Conservation (phyloP, 179 eudicot genomes). For the Spinacia oleracea region DNA sequence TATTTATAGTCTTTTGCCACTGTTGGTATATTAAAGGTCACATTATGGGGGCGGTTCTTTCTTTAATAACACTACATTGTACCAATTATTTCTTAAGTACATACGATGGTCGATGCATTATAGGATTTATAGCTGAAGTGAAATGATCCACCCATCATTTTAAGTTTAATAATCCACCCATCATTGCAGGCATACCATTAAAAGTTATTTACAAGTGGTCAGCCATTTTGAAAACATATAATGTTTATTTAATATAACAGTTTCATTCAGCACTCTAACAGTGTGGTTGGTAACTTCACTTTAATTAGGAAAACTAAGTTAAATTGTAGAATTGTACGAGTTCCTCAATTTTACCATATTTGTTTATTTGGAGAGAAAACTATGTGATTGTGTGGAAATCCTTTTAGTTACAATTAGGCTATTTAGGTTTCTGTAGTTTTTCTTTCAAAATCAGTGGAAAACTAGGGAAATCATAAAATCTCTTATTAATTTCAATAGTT, state of each 20-base stretch:
- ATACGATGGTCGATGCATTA: too few relatives aligned
- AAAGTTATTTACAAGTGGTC: not conserved
- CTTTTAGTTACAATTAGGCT: too few relatives aligned
- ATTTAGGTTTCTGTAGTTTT: too few relatives aligned
- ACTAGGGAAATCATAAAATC: too few relatives aligned
- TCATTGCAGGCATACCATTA: not conserved
- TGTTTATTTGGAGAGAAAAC: too few relatives aligned
- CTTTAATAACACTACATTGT: not conserved
- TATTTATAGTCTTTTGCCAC: not conserved
- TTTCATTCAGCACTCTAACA: not conserved
- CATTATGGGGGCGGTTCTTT: not conserved
- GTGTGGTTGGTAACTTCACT: too few relatives aligned
- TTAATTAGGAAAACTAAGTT: too few relatives aligned
- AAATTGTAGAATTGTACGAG: too few relatives aligned
- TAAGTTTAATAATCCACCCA: not conserved
- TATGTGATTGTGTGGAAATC: too few relatives aligned
- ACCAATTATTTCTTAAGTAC: not conserved
- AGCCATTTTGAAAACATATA: not conserved
- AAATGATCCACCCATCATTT: not conserved
- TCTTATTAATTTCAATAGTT: too few relatives aligned
- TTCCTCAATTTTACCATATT: too few relatives aligned
- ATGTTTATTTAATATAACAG: not conserved
- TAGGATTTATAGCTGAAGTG: not conserved
- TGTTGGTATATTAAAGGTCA: not conserved
- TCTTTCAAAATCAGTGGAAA: too few relatives aligned